phyloP scores from a whole-genome alignment of 2,329 filamentous ascomycete genomes.

The Boeremia lycopersici region DNA sequence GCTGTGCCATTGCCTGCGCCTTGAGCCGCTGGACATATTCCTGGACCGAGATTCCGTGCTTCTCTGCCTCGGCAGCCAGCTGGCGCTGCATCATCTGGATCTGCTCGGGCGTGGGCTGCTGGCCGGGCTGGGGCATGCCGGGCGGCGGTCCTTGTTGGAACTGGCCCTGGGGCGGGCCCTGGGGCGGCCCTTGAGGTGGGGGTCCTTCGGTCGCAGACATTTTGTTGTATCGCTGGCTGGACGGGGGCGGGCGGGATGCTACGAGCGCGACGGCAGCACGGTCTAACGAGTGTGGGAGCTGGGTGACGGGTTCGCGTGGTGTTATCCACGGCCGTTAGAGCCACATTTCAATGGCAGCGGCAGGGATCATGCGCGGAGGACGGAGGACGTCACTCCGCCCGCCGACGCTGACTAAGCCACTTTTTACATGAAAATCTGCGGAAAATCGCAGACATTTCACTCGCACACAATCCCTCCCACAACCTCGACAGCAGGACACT shows the following conservation, averaged over 20 bases:
- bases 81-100: constrained; percentile 83
- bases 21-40: constrained; percentile 72
- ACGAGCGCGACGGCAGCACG: constrained; percentile 1
- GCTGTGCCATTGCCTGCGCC: constrained; percentile 61
- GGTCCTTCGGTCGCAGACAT: constrained; percentile 33
- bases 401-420: constrained; percentile 11
- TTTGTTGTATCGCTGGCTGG: constrained; percentile 5
- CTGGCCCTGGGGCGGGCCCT: constrained; percentile 23
- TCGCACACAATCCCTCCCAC: neutral
- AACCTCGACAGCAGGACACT: neutral
- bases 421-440: constrained; percentile 12
- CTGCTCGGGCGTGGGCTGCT: constrained; percentile 78
- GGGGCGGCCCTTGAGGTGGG: constrained; percentile 24
- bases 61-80: constrained; percentile 80
- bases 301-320: constrained; percentile 10
- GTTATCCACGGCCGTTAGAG: constrained; percentile 15
- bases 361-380: constrained; percentile 9
- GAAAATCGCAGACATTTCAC: neutral
- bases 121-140: constrained; percentile 46
- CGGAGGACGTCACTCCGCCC: constrained; percentile 10
- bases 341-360: constrained; percentile 15
- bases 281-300: constrained; percentile 8
- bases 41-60: constrained; percentile 81
- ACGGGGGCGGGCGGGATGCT: neutral
- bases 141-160: constrained; percentile 21